A percentile compares a stretch with the other conserved stretches of the same genome.
Conservation (phyloP, 306 rosid genomes). For the Pterocarpus macrocarpus region DNA sequence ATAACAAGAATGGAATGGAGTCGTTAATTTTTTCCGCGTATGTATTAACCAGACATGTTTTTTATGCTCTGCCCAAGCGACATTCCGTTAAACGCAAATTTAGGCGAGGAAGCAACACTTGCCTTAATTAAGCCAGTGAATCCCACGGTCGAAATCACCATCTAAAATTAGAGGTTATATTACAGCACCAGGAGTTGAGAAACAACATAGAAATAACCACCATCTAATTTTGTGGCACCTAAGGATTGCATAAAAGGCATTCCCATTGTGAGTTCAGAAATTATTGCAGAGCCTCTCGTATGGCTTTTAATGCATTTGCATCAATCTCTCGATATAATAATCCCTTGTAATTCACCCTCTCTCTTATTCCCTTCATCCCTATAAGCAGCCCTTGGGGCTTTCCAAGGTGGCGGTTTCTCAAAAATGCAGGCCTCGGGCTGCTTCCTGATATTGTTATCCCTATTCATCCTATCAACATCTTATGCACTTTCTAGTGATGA, state of each 20-base stretch:
- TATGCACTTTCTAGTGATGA: constrained; percentile 61
- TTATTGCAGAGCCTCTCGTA: constrained; percentile 45
- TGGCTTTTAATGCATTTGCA: constrained; percentile 6
- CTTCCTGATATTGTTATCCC: constrained; percentile 29
- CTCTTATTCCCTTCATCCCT: not conserved
- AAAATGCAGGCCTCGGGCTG: constrained; percentile 52
- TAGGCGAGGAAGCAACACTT: constrained; percentile 16
- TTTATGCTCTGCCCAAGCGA: not conserved
- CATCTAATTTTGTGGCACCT: constrained; percentile 41
- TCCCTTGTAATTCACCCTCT: not conserved
- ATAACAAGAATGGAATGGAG: not conserved
- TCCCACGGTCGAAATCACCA: constrained; percentile 34
- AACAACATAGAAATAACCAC: not conserved
- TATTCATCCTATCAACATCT: constrained; percentile 36
- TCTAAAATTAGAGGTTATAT: constrained; percentile 38
- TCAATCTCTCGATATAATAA: constrained; percentile 42
- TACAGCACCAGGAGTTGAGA: not conserved
- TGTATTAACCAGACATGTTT: constrained; percentile 17
- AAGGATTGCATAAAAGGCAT: constrained; percentile 7
- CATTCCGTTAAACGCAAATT: constrained; percentile 32
- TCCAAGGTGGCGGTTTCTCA: constrained; percentile 23
- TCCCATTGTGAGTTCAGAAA: constrained; percentile 39
- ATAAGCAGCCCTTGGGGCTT: constrained; percentile 50
- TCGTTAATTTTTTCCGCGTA: not conserved
- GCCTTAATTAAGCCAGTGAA: constrained; percentile 7